phyloP scores from a whole-genome alignment of 2,329 filamentous ascomycete genomes.

The Didymella arachidicola region DNA sequence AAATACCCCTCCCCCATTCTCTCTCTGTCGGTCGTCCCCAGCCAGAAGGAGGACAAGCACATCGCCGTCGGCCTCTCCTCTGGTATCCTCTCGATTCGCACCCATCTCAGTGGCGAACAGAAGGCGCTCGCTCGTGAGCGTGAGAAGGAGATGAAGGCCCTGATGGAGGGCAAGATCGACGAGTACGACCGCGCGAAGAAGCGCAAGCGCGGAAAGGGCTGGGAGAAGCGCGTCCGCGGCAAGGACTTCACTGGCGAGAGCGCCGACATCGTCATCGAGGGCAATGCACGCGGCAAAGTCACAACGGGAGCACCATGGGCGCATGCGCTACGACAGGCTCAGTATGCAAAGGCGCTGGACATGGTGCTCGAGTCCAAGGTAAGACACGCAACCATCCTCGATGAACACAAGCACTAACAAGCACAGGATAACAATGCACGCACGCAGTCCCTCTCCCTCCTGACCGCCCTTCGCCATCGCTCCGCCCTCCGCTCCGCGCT shows the following conservation, averaged over 20 bases:
- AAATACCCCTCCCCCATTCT: slow-evolving; percentile 95
- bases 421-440: slow-evolving; percentile 39
- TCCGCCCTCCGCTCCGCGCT: slow-evolving; percentile 84
- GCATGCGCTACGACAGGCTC: slow-evolving; percentile 76
- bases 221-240: slow-evolving; percentile 69
- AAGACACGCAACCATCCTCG: slow-evolving; percentile 11
- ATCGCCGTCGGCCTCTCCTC: slow-evolving; percentile 94
- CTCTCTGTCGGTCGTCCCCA: slow-evolving; percentile 77
- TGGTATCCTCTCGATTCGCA: slow-evolving; percentile 88
- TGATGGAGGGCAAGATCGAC: slow-evolving; percentile 79
- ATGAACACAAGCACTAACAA: slow-evolving; percentile 16
- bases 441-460: slow-evolving; percentile 70
- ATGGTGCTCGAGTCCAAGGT: slow-evolving; percentile 66
- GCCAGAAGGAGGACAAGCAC: slow-evolving; percentile 83
- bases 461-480: slow-evolving; percentile 86
- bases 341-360: slow-evolving; percentile 81
- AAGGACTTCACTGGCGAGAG: slow-evolving; percentile 85
- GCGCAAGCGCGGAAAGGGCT: slow-evolving; percentile 64
- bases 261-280: slow-evolving; percentile 86
- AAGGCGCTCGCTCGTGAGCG: slow-evolving; percentile 78
- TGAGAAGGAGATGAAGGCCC: slow-evolving; percentile 83
- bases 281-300: slow-evolving; percentile 69
- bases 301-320: slow-evolving; percentile 81
- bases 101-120: slow-evolving; percentile 83
- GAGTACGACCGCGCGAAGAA: slow-evolving; percentile 79